Percentiles rank a stretch among this genome's conserved stretches.
phyloP scores from a whole-genome alignment of 2,329 filamentous ascomycete species.

The Alternaria longipes region DNA sequence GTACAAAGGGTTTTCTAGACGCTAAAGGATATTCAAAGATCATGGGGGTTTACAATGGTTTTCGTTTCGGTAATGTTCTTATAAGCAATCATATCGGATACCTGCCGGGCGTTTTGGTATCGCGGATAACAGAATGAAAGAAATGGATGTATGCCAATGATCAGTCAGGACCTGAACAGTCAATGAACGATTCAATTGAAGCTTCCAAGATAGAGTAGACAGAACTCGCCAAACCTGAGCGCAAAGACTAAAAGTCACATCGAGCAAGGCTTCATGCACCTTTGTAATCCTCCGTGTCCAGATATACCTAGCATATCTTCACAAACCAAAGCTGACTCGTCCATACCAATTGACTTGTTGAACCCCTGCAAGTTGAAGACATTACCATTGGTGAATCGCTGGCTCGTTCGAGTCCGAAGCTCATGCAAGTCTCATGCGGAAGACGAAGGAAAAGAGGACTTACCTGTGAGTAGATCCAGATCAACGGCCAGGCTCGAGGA shows the following conservation, averaged over 20 bases:
- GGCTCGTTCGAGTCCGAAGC: not conserved
- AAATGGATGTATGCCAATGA: not conserved
- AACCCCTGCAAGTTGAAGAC: not conserved
- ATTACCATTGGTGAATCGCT: not conserved
- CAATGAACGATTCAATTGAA: too few species aligned
- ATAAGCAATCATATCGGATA: fast-evolving
- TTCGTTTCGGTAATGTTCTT: not conserved
- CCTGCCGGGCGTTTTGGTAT: not conserved
- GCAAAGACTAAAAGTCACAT: too few species aligned
- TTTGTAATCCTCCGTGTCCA: not conserved
- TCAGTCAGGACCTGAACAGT: too few species aligned
- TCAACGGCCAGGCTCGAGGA: not conserved
- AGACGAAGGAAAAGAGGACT: not conserved
- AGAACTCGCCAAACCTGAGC: fast-evolving
- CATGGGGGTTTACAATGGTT: not conserved
- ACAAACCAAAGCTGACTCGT: not conserved
- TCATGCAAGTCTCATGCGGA: not conserved
- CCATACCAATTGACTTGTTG: not conserved
- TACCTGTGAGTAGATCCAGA: not conserved
- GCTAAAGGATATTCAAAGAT: not conserved
- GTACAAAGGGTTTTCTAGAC: not conserved
- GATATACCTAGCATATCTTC: not conserved
- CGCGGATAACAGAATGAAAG: not conserved
- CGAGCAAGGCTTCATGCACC: not conserved
- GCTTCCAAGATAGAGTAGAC: too few species aligned